phyloP scores from a whole-genome alignment of 371 early-diverging fungal genomes.

The Haplosporangium sp. region DNA sequence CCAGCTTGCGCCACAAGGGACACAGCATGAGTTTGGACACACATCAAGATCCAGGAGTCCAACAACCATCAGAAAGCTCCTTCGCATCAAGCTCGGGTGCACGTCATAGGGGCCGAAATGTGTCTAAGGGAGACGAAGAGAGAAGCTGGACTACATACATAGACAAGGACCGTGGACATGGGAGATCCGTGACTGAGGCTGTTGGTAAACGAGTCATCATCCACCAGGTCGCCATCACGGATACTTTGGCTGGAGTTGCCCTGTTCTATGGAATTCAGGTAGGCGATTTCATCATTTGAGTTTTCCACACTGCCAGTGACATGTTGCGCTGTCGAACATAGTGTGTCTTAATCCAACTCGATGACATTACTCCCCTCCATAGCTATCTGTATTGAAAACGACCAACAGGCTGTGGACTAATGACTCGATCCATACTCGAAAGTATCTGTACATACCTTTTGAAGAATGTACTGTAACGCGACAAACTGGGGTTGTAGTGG shows the following conservation, averaged over 20 bases:
- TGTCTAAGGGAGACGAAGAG: conserved; percentile 12
- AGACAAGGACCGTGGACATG: neutral
- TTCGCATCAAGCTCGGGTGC: conserved; percentile 10
- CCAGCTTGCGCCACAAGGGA: conserved; percentile 20
- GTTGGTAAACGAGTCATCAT: conserved; percentile 53
- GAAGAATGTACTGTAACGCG: conserved; percentile 52
- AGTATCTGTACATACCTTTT: conserved; percentile 58
- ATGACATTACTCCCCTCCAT: neutral
- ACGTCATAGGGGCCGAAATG: conserved; percentile 18
- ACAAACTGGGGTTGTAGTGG: conserved; percentile 30
- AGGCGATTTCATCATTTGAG: neutral
- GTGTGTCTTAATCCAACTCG: neutral
- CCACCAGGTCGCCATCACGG: conserved; percentile 47
- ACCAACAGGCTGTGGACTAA: conserved; percentile 60
- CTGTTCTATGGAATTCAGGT: conserved; percentile 60
- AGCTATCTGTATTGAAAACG: conserved; percentile 55
- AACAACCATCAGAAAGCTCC: neutral
- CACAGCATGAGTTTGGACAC: conserved; percentile 37
- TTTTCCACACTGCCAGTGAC: too few relatives aligned
- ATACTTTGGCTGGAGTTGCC: conserved; percentile 58
- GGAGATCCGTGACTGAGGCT: neutral
- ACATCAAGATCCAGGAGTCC: neutral
- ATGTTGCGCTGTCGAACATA: neutral
- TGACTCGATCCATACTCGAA: conserved; percentile 59
- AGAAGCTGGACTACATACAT: conserved; percentile 2